Conservation (phyloP, 305 asterid genomes). For the Fraxinus xanthoxyloides region DNA sequence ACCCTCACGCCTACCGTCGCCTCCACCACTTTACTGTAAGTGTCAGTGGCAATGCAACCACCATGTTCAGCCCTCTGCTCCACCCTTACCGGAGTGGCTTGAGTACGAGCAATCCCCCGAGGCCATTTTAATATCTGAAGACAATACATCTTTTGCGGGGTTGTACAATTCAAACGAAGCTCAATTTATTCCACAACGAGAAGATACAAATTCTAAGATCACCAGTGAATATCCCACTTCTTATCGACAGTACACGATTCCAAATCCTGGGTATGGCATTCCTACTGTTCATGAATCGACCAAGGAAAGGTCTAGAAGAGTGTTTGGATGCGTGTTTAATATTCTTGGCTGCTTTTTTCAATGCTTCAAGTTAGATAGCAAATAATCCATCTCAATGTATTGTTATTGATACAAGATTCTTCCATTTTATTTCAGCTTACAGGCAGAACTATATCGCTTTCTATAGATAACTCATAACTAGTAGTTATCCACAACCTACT, state of each 20-base stretch:
- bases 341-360: constrained; percentile 54
- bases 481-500: too few species aligned
- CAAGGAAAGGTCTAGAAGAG: constrained; percentile 32
- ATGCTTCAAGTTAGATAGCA: constrained; percentile 31
- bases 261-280: constrained; percentile 27
- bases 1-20: constrained; percentile 33
- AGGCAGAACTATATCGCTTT: too few species aligned
- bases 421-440: too few species aligned
- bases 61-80: constrained; percentile 62
- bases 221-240: constrained; percentile 17
- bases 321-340: constrained; percentile 43
- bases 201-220: constrained; percentile 4
- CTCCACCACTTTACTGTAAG: constrained; percentile 26
- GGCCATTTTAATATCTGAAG: constrained; percentile 15
- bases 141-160: constrained; percentile 1
- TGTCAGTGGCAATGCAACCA: constrained; percentile 24
- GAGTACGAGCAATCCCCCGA: constrained; percentile 40
- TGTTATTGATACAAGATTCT: too few species aligned
- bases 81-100: constrained; percentile 63
- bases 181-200: constrained; percentile 12
- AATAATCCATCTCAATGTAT: not conserved
- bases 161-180: constrained; percentile 21
- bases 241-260: constrained; percentile 35
- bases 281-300: constrained; percentile 20
- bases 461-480: too few species aligned